Conservation (phyloP, 768 basidiomycete genomes). For the Tylopilus vinaceipallidus region DNA sequence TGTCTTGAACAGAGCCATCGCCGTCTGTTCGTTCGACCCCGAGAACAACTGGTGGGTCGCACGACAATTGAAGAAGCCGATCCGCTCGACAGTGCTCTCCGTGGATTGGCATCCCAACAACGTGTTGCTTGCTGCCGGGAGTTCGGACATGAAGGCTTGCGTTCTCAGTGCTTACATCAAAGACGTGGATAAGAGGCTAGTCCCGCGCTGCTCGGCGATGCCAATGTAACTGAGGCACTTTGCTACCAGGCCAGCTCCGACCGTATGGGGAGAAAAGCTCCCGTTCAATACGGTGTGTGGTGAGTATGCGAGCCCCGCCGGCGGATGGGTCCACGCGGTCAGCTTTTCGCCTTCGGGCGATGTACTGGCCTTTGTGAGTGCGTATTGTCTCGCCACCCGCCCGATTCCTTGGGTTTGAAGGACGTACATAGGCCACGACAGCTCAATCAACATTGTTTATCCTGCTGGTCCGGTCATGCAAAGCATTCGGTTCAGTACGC, state of each 20-base stretch:
- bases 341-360: constrained; percentile 98
- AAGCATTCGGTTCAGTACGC: constrained; percentile 69
- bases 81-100: constrained; percentile 89
- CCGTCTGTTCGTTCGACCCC: constrained; percentile 93
- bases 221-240: constrained; percentile 9
- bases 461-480: constrained; percentile 73
- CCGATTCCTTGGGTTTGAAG: background rate
- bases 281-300: constrained; percentile 98
- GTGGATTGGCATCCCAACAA: constrained; percentile 99
- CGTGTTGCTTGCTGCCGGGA: constrained; percentile 94
- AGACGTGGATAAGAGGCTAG: constrained; percentile 89
- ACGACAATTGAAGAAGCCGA: constrained; percentile 95
- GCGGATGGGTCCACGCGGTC: constrained; percentile 97
- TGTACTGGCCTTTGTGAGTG: constrained; percentile 87
- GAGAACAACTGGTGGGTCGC: constrained; percentile 99
- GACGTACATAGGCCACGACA: constrained; percentile 79
- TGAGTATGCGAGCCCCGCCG: constrained; percentile 83
- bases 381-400: constrained; percentile 33
- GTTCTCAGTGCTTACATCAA: constrained; percentile 99
- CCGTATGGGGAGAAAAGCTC: constrained; percentile 96
- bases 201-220: background rate
- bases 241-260: constrained; percentile 67
- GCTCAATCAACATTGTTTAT: constrained; percentile 89
- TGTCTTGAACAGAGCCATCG: constrained; percentile 67
- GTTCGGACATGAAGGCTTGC: constrained; percentile 95